A percentile compares a stretch with the other conserved stretches of the same genome.
phyloP scores from a whole-genome alignment of 352 stramenopile genomes.

The Thalassiosira mediterranea region DNA sequence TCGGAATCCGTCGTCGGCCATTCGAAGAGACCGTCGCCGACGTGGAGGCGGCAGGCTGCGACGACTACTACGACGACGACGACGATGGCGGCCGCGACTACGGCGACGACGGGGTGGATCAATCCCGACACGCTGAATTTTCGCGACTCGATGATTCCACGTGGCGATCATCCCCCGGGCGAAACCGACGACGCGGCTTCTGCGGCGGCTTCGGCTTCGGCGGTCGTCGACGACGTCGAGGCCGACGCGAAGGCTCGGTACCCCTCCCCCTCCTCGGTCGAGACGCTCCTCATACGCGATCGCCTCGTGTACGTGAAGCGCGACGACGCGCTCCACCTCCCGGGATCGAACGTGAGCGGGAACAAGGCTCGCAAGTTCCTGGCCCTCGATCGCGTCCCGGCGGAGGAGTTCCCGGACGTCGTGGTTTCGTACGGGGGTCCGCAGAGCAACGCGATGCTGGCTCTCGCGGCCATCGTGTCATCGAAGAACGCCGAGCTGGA shows the following conservation, averaged over 20 bases:
- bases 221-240: background rate
- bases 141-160: background rate
- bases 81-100: too few species aligned
- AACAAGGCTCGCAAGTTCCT: slow-evolving; percentile 83
- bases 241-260: slow-evolving; percentile 16
- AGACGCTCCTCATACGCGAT: slow-evolving; percentile 60
- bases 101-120: slow-evolving; percentile 23
- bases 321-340: slow-evolving; percentile 72
- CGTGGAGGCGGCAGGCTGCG: too few species aligned
- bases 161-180: too few species aligned
- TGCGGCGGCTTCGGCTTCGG: background rate
- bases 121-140: slow-evolving; percentile 28
- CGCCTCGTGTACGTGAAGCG: slow-evolving; percentile 73
- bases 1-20: too few species aligned
- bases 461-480: slow-evolving; percentile 73
- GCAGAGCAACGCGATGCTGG: slow-evolving; percentile 83
- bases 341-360: slow-evolving; percentile 66
- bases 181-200: too few species aligned
- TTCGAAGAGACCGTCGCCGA: too few species aligned
- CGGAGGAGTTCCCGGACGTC: slow-evolving; percentile 62
- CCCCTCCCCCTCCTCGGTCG: slow-evolving; percentile 56
- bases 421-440: slow-evolving; percentile 80
- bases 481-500: slow-evolving; percentile 68
- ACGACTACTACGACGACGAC: background rate
- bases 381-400: slow-evolving; percentile 60